Conservation (phyloP, 768 basidiomycete species). For the Mycena albidolilacea region DNA sequence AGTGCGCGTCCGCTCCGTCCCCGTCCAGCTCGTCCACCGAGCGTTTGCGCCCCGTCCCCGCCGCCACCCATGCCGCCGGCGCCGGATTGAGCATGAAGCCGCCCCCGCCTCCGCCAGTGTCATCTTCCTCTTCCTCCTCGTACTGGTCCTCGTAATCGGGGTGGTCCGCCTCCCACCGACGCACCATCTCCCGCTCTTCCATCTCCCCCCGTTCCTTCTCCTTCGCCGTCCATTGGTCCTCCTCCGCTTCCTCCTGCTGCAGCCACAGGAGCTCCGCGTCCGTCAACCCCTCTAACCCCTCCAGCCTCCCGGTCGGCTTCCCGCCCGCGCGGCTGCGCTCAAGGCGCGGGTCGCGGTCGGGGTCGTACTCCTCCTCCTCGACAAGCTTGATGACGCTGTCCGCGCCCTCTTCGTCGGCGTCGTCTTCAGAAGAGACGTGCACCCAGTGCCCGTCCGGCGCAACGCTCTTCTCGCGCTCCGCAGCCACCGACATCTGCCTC, state of each 20-base stretch:
- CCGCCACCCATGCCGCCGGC: background rate
- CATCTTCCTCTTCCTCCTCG: conserved; percentile 20
- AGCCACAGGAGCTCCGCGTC: conserved; percentile 47
- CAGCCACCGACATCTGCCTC: background rate
- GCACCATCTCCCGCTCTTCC: background rate
- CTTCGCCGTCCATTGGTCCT: conserved; percentile 47
- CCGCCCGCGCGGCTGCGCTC: too few species aligned
- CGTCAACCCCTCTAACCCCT: background rate
- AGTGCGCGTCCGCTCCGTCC: conserved; percentile 30
- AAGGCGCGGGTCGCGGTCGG: background rate
- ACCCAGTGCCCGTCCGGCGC: conserved; percentile 28
- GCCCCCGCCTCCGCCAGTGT: background rate
- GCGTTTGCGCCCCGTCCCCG: conserved; percentile 40
- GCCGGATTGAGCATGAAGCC: background rate
- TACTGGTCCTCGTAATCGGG: conserved; percentile 9
- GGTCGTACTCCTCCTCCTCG: conserved; percentile 20
- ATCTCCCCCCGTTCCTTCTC: conserved; percentile 17
- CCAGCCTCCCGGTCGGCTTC: too few species aligned
- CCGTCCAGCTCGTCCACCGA: conserved; percentile 52
- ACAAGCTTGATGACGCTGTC: conserved; percentile 36
- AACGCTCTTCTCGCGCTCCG: conserved; percentile 29
- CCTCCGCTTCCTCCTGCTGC: conserved; percentile 49
- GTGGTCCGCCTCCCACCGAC: background rate
- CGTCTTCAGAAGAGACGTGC: conserved; percentile 33
- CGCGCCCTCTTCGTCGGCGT: conserved; percentile 16